Base-by-base conservation (phyloP, 345 rosid genomes). In the Aquilaria yunnanensis region DNA sequence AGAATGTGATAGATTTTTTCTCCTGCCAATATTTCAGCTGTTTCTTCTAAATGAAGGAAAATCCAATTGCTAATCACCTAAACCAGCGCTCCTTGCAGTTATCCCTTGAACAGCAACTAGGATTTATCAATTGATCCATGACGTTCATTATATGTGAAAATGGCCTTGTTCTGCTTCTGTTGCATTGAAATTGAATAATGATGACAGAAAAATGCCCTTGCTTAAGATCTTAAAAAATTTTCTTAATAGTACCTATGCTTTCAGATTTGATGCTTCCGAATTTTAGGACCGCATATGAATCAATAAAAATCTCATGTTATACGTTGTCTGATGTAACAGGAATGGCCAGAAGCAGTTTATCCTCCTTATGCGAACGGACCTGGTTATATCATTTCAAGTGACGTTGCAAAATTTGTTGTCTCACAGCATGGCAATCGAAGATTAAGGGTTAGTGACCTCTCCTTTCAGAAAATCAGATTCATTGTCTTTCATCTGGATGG, bases 361-460 rank as follows among this genome's bases (percentile, higher is more conserved):
- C 97, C 99, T 73, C 97, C 96, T 55, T 94, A 93, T 67, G 95
- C 96, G 30, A 94, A 88, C 66, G 95, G 99, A 66, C 97, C 99
- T 0, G 96, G 96, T 60, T 90, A 94, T 62, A 61, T 90, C 65
- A 88, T 94, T 64, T 88, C 96, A 47, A 78, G 67, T 47, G 89
- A 85, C 67, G 80, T 90, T 64, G 96, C 92, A 51, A 78, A 78
- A 52, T 87, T 74, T 59, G 66, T 90, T 0, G 67, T 78, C 68
- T 77, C 85, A 34, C 87, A 90, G 74, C 90, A 85, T 60, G 76
- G 72, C 48, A 75, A 70, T 64, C 78, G 63, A 56, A 85, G 77
- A 73, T 90, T 94, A 57, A 79, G 92, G 88, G 96, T 87, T 23
- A 68, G 88, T 76, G 52, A 43, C 8, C 14, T 60, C 14, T 62